A percentile compares a stretch with the other conserved stretches of the same genome.
phyloP scores from a whole-genome alignment of 306 rosid species.

The Mimosa pudica region DNA sequence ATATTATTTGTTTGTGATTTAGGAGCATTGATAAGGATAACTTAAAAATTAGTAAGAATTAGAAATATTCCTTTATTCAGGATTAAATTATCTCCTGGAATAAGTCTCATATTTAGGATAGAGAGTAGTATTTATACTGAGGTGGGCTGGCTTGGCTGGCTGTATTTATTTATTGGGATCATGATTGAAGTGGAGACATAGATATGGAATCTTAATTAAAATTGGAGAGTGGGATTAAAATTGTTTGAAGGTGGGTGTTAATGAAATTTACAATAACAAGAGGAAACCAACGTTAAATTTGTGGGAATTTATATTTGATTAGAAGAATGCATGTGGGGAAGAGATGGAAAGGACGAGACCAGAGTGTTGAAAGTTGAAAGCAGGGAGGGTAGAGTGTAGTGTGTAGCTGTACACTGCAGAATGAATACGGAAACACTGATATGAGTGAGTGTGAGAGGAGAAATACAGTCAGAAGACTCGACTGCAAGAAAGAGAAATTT shows the following conservation, averaged over 20 bases:
- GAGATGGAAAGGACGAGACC: slow-evolving; percentile 72
- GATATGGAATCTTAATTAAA: not conserved
- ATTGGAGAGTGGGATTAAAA: not conserved
- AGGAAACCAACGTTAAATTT: not conserved
- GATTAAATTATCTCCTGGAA: too few relatives aligned
- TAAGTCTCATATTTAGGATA: too few relatives aligned
- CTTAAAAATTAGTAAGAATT: too few relatives aligned
- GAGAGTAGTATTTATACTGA: too few relatives aligned
- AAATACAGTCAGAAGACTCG: slow-evolving; percentile 12
- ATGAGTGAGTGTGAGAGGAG: slow-evolving; percentile 30
- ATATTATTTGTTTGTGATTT: too few relatives aligned
- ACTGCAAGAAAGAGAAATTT: not conserved
- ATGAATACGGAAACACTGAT: slow-evolving; percentile 43
- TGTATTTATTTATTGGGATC: not conserved
- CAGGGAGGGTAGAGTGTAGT: not conserved
- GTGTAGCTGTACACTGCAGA: slow-evolving; percentile 41
- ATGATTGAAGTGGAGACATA: not conserved
- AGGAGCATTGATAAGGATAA: too few relatives aligned
- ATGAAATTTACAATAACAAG: not conserved
- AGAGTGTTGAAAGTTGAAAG: slow-evolving; percentile 41
- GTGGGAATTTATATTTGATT: not conserved
- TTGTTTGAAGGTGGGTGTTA: not conserved
- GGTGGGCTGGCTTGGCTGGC: too few relatives aligned
- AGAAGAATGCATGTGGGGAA: not conserved
- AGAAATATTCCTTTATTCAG: too few relatives aligned